Evolutionary conservation across 2,329 filamentous ascomycete genomes (phyloP).

Genomic region (Colletotrichum australisinense): DNA sequence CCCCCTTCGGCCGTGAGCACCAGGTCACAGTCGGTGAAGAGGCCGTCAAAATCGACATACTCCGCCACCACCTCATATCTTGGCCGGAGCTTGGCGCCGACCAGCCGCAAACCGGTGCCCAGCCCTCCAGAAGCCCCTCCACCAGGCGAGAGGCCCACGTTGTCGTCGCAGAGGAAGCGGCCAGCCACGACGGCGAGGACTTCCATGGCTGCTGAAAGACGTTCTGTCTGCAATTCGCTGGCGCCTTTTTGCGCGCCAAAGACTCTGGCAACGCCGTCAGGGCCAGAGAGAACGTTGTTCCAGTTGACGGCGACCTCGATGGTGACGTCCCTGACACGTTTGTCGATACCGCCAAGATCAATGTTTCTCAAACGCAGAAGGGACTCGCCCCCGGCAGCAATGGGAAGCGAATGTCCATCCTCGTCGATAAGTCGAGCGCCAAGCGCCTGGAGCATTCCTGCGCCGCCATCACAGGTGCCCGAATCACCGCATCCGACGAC

Average conservation of each 20-base stretch:
- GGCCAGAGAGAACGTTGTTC: constrained; percentile 62
- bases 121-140: constrained; percentile 64
- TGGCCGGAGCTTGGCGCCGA: constrained; percentile 58
- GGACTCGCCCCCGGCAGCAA: constrained; percentile 53
- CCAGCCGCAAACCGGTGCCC: constrained; percentile 60
- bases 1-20: constrained; percentile 65
- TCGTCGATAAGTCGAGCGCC: constrained; percentile 56
- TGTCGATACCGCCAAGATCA: constrained; percentile 52
- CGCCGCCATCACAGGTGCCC: constrained; percentile 64
- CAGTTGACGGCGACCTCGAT: constrained; percentile 65
- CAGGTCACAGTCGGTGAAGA: constrained; percentile 60
- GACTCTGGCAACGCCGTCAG: constrained; percentile 59
- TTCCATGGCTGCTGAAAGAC: constrained; percentile 55
- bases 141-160: constrained; percentile 52
- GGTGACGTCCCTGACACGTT: constrained; percentile 46
- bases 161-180: constrained; percentile 46
- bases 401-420: constrained; percentile 49
- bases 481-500: constrained; percentile 65
- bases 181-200: constrained; percentile 50
- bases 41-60: constrained; percentile 58
- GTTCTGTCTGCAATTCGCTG: constrained; percentile 52
- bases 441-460: constrained; percentile 65
- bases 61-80: constrained; percentile 62
- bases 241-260: constrained; percentile 66
- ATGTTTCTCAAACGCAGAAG: constrained; percentile 51